A percentile compares a stretch with the other conserved stretches of the same genome.
These are phyloP conservation scores for Limonomyces culmigenus DNA, from an alignment of 1,284 basidiomycete genomes.

Conservation along the genomic window DNA sequence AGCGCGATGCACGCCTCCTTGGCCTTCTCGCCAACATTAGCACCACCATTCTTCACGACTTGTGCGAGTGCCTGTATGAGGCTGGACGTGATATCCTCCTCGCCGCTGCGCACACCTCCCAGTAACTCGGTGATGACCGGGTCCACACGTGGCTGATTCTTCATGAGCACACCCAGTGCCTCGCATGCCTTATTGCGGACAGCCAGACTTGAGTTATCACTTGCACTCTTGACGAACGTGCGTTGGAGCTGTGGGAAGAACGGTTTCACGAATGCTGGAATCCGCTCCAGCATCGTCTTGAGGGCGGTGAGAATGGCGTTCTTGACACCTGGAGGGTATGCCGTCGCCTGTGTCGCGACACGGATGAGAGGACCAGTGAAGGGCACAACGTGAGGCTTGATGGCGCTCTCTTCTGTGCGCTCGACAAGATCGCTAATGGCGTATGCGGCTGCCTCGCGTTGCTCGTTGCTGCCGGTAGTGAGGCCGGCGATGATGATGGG, in stretches of 20 bases:
- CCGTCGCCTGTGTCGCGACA: conserved; percentile 76
- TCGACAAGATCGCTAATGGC: conserved; percentile 92
- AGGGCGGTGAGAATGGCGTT: conserved; percentile 75
- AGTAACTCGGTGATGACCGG: conserved; percentile 83
- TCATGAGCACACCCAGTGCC: conserved; percentile 88
- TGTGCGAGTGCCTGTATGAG: conserved; percentile 63
- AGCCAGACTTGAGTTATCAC: conserved; percentile 63
- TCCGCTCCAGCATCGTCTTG: conserved; percentile 64
- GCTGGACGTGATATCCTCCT: conserved; percentile 63
- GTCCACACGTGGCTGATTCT: conserved; percentile 70
- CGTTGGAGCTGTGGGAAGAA: conserved; percentile 98
- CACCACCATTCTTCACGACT: conserved; percentile 57
- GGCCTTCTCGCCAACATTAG: conserved; percentile 66
- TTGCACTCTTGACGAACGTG: conserved; percentile 89
- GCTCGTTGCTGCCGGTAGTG: conserved; percentile 68
- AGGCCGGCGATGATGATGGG: conserved; percentile 84
- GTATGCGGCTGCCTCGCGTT: conserved; percentile 85
- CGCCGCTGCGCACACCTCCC: conserved; percentile 45
- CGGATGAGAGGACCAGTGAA: conserved; percentile 95
- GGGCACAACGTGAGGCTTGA: conserved; percentile 94
- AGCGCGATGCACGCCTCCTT: conserved; percentile 61
- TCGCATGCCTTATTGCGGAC: conserved; percentile 75
- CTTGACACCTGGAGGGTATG: conserved; percentile 84
- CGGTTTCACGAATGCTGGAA: conserved; percentile 85
- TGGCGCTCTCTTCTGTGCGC: conserved; percentile 72